Base-by-base conservation (phyloP, 2,329 filamentous ascomycete genomes). In the Talaromyces sp. region DNA sequence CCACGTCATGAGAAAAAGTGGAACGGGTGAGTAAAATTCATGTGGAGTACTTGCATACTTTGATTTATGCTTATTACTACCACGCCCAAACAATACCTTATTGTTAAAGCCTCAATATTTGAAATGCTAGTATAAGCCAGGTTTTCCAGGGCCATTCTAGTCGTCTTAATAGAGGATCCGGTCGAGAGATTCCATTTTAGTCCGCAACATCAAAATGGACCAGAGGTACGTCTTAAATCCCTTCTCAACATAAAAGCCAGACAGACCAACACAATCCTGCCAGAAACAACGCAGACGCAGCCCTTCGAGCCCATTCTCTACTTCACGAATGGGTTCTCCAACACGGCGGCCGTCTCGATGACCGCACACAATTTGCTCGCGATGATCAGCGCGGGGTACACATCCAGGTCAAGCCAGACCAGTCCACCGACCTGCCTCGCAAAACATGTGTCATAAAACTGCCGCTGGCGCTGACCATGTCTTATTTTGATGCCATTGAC, bases 371-470 rank as follows among this genome's bases (percentile, higher is more conserved):
- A 17, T 69, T 76, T 49, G 67, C 72, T 39, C 67, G 70, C 54
- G 73, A 76, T 62, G 68, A 68, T 33, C 62, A 61, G 8, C 72
- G 72, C 17, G 74, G 74, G 28, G 72, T 75, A 3, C 72, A 76
- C 63, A 64, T 76, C 9, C 70, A 75, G 63, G 73, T 75, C 44
- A 71, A 67, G 55, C 63, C 63, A 27, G 69, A 70, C 49, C 69
- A 67, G 62, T 61, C 66, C 9, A 42, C 63, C 9, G 36, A 66
- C 8, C 44, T 76, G 36, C 60, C 65, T 19, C 69, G 62, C 54
- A 70, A 71, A 47, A 75, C 74, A 11, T 69, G 69, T 52, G 68
- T 75, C 15, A 72, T 76, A 60, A 73, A 70, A 59, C 74, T 72
- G 1, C 74, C 74, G 2, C 58, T 76, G 15, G 59, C 66, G 6